Base-by-base conservation (phyloP, 176 grass and related monocot genomes). In the Oryza coarctata region DNA sequence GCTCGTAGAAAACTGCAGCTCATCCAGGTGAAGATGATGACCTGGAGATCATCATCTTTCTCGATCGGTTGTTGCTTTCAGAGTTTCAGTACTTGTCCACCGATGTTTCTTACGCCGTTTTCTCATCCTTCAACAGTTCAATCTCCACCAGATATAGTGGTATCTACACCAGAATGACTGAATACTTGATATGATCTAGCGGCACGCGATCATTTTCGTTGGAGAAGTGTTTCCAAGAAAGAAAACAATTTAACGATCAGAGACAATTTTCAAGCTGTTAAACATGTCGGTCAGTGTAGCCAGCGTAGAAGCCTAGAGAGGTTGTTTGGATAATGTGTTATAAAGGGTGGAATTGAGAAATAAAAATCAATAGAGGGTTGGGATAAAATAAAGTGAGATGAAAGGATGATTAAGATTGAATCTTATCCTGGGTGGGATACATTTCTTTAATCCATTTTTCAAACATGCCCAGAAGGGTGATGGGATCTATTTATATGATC, bases 1-100 rank as follows among this genome's bases (percentile, higher is more conserved):
- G 62, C 33, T 5, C 5, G 18, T 33, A 62, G 7, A 39, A 64
- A 73, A 80, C 57, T 31, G 23, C 78, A 39, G 38, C 30, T 45
- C n/a, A 50, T 77, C 15, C 65, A 17, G 20, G n/a, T 64, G 61
- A 57, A 63, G 47, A 29, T 47, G 63, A n/a, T 14, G 28, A 62
- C 78, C 29, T 87, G 78, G 83, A 64, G n/a, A 38, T 10, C 65
- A 61, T 14, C 17, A 60, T 71, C 44, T 39, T 9, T 12, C 66
- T 84, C 35, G 82, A 61, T 78, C 31, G 2, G 4, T 11, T 2
- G 64, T 61, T 70, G 72, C 50, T 87, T 75, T 76, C 55, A 3
- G 50, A 55, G 20, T 55, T 55, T 9, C 85, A 40, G 10, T 15
- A 29, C 1, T 58, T 62, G 44, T 49, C 49, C 71, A 27, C 4